Evolutionary conservation across 2,329 filamentous ascomycete genomes (phyloP), one percentile per base, ranked within the genome.

Genomic region (Emergomyces pasteurianus): DNA sequence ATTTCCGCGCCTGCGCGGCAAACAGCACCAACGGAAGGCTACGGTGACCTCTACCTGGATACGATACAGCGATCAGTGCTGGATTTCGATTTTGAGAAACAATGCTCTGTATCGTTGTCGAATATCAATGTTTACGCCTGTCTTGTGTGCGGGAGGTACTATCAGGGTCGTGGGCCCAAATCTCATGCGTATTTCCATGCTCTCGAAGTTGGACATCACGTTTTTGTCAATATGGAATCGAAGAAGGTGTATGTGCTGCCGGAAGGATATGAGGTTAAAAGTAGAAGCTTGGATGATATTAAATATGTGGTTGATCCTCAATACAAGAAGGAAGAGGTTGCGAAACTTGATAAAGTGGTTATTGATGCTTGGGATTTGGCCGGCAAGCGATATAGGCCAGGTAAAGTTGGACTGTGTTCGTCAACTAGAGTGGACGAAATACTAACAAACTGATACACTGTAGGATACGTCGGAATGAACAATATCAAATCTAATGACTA

Each of bases 401-500:
- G 75, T 78, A 69, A 66, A 67, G 14, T 46, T 34, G 36, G 12
- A 46, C 31, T 18, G 40, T 23, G 42, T 23, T 43, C 36, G 36
- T 31, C 62, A 42, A 54, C 31, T 52, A 18, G 18, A 18, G 31
- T 14, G 40, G 16, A 36, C 12, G 16, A n/a, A 49, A 23, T 26
- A 43, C 34, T 60, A 53, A 36, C 61, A n/a, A 57, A 28, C 12
- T 59, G 52, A 58, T 31, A 16, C 59, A 16, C 21, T 53, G 18
- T 53, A 78, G 77, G 94, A 6, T 99, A 92, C 72, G 90, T 99
- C 63, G 94, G 94, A 66, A 95, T 99, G 89, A 99, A 99, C 81
- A 99, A 99, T 77, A 96, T 99, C 81, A 99, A 99, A 75, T 90
- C 94, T 62, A 99, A 99, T 77, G 94, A 99, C 78, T 99, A 99